These are phyloP conservation scores for Sistotremastrum suecicum DNA, from an alignment of 768 basidiomycete species.

Conservation along the genomic window DNA sequence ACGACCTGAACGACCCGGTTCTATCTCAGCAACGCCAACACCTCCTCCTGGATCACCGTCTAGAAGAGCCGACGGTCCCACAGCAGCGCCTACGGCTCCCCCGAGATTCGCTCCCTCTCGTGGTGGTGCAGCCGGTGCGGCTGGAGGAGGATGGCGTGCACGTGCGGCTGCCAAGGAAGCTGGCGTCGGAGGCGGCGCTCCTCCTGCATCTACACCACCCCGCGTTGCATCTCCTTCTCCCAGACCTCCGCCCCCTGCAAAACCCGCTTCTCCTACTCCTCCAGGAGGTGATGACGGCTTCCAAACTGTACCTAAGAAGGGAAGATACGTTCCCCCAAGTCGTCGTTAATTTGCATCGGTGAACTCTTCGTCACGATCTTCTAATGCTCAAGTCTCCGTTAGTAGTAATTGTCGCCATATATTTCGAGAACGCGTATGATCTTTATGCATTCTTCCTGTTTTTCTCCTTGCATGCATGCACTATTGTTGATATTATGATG, in stretches of 20 bases:
- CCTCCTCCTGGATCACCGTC: background rate
- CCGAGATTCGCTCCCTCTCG: conserved; percentile 16
- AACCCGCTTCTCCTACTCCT: conserved; percentile 13
- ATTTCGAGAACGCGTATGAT: no score
- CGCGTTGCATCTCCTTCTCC: conserved; percentile 21
- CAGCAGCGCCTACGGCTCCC: background rate
- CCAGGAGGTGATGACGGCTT: conserved; percentile 53
- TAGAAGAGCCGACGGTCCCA: conserved; percentile 5
- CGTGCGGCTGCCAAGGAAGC: conserved; percentile 34
- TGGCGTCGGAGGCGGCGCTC: conserved; percentile 15
- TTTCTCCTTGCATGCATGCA: no score
- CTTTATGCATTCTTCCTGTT: no score
- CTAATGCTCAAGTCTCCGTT: no score
- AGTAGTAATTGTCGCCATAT: no score
- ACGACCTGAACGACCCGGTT: conserved; percentile 8
- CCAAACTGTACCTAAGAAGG: conserved; percentile 38
- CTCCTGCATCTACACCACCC: conserved; percentile 13
- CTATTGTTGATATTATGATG: no score
- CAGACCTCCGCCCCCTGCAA: background rate
- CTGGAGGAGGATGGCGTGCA: conserved; percentile 45
- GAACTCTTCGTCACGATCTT: no score
- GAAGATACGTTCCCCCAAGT: background rate
- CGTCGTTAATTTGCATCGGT: no score
- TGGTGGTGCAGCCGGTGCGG: conserved; percentile 17
- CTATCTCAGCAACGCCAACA: no score